Evolutionary conservation across 495 filamentous ascomycete species (phyloP).

Genomic region (Cercophora scortea): DNA sequence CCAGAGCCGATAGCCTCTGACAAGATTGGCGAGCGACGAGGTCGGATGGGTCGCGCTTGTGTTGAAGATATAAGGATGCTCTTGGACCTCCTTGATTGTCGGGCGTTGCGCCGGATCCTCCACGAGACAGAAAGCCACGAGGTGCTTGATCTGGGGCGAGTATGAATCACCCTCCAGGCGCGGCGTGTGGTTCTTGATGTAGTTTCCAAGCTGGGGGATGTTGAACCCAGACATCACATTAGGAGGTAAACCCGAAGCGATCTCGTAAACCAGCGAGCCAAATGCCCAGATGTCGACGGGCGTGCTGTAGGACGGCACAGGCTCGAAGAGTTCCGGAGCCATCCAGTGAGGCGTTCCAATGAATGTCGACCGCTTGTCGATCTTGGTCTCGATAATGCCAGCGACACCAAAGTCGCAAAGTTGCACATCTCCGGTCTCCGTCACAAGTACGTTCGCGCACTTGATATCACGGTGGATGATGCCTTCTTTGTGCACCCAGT

Average conservation of each 20-base stretch:
- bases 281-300: slow-evolving; percentile 95
- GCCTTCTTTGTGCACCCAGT: slow-evolving; percentile 80
- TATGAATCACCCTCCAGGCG: slow-evolving; percentile 71
- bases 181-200: slow-evolving; percentile 54
- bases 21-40: slow-evolving; percentile 59
- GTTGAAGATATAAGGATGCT: slow-evolving; percentile 54
- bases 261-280: slow-evolving; percentile 83
- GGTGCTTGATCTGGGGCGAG: slow-evolving; percentile 62
- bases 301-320: slow-evolving; percentile 48
- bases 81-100: slow-evolving; percentile 56
- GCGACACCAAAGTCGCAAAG: slow-evolving; percentile 96
- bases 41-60: slow-evolving; percentile 64
- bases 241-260: slow-evolving; percentile 83
- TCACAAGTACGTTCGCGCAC: slow-evolving; percentile 86
- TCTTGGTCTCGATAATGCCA: slow-evolving; percentile 71
- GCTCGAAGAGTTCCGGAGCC: slow-evolving; percentile 77
- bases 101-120: slow-evolving; percentile 68
- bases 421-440: slow-evolving; percentile 78
- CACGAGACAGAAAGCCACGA: slow-evolving; percentile 75
- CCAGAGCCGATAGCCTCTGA: slow-evolving; percentile 79
- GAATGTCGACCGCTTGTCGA: slow-evolving; percentile 84
- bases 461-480: slow-evolving; percentile 98
- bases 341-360: slow-evolving; percentile 97
- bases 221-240: slow-evolving; percentile 46
- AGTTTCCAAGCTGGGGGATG: slow-evolving; percentile 47